Evolutionary conservation across 129 eudicot species (phyloP), one percentile per base, ranked within the genome.

Genomic region (Erigeron canadensis): DNA sequence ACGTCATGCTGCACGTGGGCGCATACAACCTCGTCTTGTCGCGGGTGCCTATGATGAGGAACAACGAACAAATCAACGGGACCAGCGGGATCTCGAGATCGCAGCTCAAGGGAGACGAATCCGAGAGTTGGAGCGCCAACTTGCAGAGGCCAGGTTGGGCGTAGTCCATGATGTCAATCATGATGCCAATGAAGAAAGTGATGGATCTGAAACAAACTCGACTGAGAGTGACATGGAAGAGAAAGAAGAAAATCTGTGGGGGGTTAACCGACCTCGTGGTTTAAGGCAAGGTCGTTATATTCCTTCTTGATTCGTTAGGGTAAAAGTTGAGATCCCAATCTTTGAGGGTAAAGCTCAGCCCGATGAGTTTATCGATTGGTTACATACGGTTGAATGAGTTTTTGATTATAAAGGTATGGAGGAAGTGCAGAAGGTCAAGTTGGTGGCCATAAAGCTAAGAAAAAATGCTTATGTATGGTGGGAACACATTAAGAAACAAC

Each of bases 401-500:
- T 48, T 48, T 48, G 55, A 48, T 48, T 1, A 8, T 48, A 48
- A 48, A 13, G 12, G n/a, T 7, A 8, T 48, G n/a, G 12, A 3
- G 9, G 55, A 48, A 8, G 55, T 8, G 12, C 55, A 48, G n/a
- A 48, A 48, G 55, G 55, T 48, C 12, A 48, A 48, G 15, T 48
- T 48, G n/a, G 55, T 48, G 55, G 55, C 55, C 15, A 48, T 48
- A 48, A 48, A 48, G 1, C 12, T 48, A 13, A 48, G 12, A 48
- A 48, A 50, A 11, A 50, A 10, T 10, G 56, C 56, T 50, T 50
- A 15, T 13, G 2, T 50, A 10, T 50, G 56, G 56, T 50, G 56
- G 56, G 56, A 50, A 50, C 56, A 50, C 16, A 15, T 50, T 50
- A 50, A 50, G 17, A 50, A 50, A 50, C 56, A 50, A 50, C 56